Conservation (phyloP, 2,329 filamentous ascomycete species). For the Penicillium sp. region DNA sequence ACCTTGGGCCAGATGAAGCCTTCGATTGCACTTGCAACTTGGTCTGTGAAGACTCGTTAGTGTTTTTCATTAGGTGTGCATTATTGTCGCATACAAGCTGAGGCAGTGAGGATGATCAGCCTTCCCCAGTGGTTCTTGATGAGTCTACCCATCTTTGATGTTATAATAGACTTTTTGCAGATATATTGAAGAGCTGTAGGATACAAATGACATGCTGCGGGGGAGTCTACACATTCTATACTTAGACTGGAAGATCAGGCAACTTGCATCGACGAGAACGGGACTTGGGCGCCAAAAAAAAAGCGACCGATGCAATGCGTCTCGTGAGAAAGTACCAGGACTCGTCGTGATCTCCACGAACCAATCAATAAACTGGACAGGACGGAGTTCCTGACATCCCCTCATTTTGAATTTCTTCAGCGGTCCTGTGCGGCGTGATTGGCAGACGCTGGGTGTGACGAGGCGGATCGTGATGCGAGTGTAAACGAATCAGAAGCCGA, state of each 20-base stretch:
- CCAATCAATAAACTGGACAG: slow-evolving; percentile 12
- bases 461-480: slow-evolving; percentile 16
- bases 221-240: slow-evolving; percentile 17
- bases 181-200: not conserved
- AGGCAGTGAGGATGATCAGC: slow-evolving; percentile 83
- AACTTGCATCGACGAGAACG: slow-evolving; percentile 4
- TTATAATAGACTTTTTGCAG: slow-evolving; percentile 13
- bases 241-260: slow-evolving; percentile 12
- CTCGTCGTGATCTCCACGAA: slow-evolving; percentile 17
- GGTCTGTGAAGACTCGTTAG: slow-evolving; percentile 54
- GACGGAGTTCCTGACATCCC: slow-evolving; percentile 7
- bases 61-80: not conserved
- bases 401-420: slow-evolving; percentile 16
- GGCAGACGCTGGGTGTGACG: slow-evolving; percentile 18
- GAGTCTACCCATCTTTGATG: slow-evolving; percentile 73
- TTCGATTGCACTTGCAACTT: slow-evolving; percentile 75
- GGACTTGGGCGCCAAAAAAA: slow-evolving; percentile 16
- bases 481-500: slow-evolving; percentile 16
- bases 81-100: slow-evolving; percentile 55
- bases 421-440: slow-evolving; percentile 16
- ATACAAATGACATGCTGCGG: slow-evolving; percentile 4
- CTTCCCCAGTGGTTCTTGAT: slow-evolving; percentile 99
- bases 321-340: slow-evolving; percentile 6
- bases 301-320: slow-evolving; percentile 12
- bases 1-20: slow-evolving; percentile 98